These are phyloP conservation scores for Podospora pseudocomata DNA, from an alignment of 495 filamentous ascomycete genomes.

Conservation along the genomic window DNA sequence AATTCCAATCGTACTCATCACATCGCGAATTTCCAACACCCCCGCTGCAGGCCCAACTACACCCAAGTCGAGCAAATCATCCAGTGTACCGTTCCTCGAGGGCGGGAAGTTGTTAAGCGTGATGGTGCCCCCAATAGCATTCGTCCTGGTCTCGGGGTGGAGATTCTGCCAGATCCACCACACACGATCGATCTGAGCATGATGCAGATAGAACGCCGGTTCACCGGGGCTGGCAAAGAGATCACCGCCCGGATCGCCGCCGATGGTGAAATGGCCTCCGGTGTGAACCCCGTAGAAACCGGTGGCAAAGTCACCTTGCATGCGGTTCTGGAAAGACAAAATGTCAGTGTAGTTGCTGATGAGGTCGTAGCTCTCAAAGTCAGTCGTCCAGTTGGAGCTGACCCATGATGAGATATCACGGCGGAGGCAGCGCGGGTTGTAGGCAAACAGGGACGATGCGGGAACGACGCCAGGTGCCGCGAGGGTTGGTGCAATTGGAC, in stretches of 20 bases:
- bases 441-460: conserved; percentile 20
- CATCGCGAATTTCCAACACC: conserved; percentile 24
- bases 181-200: conserved; percentile 60
- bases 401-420: conserved; percentile 56
- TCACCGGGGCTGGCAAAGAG: conserved; percentile 58
- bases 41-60: conserved; percentile 10
- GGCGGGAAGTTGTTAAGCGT: background rate
- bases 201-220: conserved; percentile 64
- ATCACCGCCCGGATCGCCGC: conserved; percentile 55
- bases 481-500: conserved; percentile 40
- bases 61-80: conserved; percentile 29
- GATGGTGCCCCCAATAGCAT: background rate
- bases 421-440: conserved; percentile 60
- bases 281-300: conserved; percentile 56
- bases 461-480: conserved; percentile 6
- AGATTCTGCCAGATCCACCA: conserved; percentile 66
- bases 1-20: conserved; percentile 32
- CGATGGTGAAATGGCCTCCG: conserved; percentile 64
- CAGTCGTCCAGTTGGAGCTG: conserved; percentile 44
- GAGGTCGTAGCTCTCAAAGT: conserved; percentile 34
- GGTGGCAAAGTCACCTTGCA: conserved; percentile 48
- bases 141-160: conserved; percentile 30
- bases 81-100: conserved; percentile 24
- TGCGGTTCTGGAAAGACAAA: conserved; percentile 47
- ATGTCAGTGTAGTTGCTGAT: conserved; percentile 42